Percentiles rank a stretch among this genome's conserved stretches.
These are phyloP conservation scores for Escallonia herrerae DNA, from an alignment of 129 eudicot genomes.

Conservation along the genomic window DNA sequence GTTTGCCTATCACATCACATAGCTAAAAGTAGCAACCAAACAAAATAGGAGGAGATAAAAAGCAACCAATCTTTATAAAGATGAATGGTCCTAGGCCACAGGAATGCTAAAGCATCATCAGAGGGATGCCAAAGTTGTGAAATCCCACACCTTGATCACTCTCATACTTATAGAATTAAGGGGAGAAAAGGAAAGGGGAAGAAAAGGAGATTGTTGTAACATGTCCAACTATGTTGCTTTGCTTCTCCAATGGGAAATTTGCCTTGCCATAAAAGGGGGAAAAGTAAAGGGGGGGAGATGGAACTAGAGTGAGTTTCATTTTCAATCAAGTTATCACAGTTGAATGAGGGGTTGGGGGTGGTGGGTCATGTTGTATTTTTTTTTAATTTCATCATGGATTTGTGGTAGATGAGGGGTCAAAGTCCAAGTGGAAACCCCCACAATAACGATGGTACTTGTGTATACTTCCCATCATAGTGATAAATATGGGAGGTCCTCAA, in stretches of 20 bases:
- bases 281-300: neutral
- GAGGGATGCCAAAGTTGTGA: no score
- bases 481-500: neutral
- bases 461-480: conserved; percentile 15
- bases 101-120: no score
- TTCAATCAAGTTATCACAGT: conserved; percentile 8
- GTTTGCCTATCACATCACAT: no score
- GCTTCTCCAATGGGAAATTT: neutral
- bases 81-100: no score
- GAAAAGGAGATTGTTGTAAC: neutral
- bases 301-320: conserved; percentile 2
- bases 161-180: no score
- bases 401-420: conserved; percentile 20
- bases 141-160: no score
- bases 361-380: neutral
- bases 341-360: neutral
- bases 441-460: neutral
- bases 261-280: neutral
- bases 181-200: neutral
- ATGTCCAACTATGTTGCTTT: no score
- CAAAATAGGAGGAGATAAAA: no score
- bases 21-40: no score
- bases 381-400: neutral
- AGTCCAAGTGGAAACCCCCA: conserved; percentile 18
- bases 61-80: no score